These are phyloP conservation scores for Trypanosoma scelopori DNA, from an alignment of 208 protist genomes.

Conservation along the genomic window DNA sequence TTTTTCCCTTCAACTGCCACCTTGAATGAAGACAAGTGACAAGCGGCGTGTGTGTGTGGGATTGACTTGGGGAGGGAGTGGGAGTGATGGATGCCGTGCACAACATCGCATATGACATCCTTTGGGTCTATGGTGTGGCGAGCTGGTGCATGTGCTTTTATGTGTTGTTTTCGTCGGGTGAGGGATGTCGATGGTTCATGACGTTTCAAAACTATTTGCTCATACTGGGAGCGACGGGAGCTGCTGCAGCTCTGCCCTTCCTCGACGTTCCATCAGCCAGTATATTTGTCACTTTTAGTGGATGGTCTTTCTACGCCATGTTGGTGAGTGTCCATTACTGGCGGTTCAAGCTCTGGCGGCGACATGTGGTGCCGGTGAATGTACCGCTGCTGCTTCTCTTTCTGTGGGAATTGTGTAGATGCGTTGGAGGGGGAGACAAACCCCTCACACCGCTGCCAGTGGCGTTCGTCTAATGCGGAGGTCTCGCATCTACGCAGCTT, in stretches of 20 bases:
- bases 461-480: background rate
- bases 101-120: constrained; percentile 30
- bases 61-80: background rate
- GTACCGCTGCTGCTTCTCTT: constrained; percentile 44
- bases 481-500: too few relatives aligned
- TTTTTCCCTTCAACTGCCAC: background rate
- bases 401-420: constrained; percentile 32
- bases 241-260: constrained; percentile 48
- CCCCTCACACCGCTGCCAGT: background rate
- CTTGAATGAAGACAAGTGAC: too few relatives aligned
- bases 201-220: constrained; percentile 78
- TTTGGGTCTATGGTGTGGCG: constrained; percentile 73
- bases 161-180: constrained; percentile 81
- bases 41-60: too few relatives aligned
- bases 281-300: constrained; percentile 61
- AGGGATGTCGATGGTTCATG: constrained; percentile 78
- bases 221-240: constrained; percentile 61
- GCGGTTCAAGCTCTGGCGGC: constrained; percentile 66
- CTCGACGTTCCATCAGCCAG: constrained; percentile 47
- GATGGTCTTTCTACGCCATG: constrained; percentile 80
- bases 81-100: constrained; percentile 12
- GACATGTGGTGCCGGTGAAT: constrained; percentile 76
- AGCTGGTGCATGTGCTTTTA: constrained; percentile 92
- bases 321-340: constrained; percentile 74
- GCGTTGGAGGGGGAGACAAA: background rate